Conservation (phyloP, 2,329 filamentous ascomycete species). For the Diaporthe nobilis region DNA sequence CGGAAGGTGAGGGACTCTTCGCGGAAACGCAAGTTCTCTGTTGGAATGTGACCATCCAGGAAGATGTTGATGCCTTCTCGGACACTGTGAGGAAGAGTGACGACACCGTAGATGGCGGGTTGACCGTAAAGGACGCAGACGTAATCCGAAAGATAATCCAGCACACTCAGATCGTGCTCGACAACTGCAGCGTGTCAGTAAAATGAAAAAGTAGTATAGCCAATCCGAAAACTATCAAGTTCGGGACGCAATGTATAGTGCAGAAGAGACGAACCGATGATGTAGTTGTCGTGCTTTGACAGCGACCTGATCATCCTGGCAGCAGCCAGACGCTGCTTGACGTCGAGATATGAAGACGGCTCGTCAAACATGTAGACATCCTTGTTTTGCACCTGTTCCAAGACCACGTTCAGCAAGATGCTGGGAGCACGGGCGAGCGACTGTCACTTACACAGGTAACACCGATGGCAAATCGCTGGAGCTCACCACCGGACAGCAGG, state of each 20-base stretch:
- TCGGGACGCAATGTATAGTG: not conserved
- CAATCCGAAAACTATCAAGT: not conserved
- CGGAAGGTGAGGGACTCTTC: conserved; percentile 97
- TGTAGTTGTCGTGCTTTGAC: conserved; percentile 89
- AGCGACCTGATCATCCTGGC: conserved; percentile 93
- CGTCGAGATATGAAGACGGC: conserved; percentile 98
- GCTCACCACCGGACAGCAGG: conserved; percentile 94
- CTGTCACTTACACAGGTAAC: conserved; percentile 78
- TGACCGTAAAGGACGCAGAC: conserved; percentile 97
- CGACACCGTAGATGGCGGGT: conserved; percentile 97
- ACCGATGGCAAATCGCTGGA: conserved; percentile 97
- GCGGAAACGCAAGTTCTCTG: conserved; percentile 98
- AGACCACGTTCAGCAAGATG: not conserved
- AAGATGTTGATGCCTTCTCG: conserved; percentile 98
- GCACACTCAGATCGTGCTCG: conserved; percentile 98
- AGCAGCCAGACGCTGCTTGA: conserved; percentile 96
- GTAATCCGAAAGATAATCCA: conserved; percentile 99
- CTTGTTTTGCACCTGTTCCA: conserved; percentile 41
- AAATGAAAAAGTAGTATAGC: too few species aligned
- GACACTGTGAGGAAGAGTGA: conserved; percentile 94
- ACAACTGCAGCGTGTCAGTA: conserved; percentile 71
- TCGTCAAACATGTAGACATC: conserved; percentile 96
- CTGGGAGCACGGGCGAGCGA: not conserved
- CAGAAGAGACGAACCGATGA: conserved; percentile 69
- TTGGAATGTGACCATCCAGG: conserved; percentile 97